Evolutionary conservation across 306 rosid species (phyloP).

Genomic region (Ormosia semicastrata): DNA sequence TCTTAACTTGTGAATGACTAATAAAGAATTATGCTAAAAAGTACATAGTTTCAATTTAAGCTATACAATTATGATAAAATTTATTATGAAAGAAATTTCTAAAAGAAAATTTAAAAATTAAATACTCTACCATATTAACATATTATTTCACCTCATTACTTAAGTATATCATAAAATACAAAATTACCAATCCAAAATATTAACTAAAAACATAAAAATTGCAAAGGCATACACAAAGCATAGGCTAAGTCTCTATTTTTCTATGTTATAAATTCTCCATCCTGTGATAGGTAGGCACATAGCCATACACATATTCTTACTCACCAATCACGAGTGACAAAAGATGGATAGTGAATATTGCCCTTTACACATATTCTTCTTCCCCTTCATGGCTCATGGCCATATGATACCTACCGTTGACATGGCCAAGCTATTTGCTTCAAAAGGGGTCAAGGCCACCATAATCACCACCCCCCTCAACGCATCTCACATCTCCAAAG

Average conservation of each 20-base stretch:
- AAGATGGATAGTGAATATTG: not conserved
- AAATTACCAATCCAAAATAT: no score
- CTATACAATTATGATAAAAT: no score
- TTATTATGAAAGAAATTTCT: no score
- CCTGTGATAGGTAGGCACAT: not conserved
- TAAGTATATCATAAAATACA: no score
- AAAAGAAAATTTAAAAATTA: no score
- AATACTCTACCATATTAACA: no score
- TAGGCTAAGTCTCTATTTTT: not conserved
- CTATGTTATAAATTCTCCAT: not conserved
- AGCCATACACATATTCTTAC: not conserved
- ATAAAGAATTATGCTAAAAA: no score
- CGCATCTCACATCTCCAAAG: slow-evolving; percentile 14
- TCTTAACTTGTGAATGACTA: no score
- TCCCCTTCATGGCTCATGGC: slow-evolving; percentile 39
- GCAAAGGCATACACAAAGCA: not conserved
- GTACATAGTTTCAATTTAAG: no score
- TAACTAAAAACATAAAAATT: no score
- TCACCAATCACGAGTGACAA: no score
- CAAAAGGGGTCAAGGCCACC: slow-evolving; percentile 30
- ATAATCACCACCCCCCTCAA: slow-evolving; percentile 34
- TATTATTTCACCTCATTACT: no score
- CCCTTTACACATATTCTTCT: slow-evolving; percentile 26
- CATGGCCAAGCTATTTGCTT: slow-evolving; percentile 39
- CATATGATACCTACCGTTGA: slow-evolving; percentile 41